Conservation (phyloP, 352 stramenopile species). For the Thraustochytrium striatum region DNA sequence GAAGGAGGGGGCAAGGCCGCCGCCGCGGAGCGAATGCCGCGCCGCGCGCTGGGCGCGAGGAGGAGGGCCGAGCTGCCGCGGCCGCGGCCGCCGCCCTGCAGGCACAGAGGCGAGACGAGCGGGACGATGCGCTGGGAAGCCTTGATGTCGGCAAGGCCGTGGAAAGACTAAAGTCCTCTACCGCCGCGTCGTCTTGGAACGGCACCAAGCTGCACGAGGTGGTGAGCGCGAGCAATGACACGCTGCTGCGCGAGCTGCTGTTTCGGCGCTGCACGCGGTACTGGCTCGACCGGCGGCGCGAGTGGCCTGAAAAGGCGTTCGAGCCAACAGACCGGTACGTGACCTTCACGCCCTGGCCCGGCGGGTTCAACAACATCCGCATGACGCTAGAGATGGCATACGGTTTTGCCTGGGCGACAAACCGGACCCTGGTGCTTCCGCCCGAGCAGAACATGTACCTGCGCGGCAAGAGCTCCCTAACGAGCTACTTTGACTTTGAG, state of each 20-base stretch:
- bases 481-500: conserved; percentile 50
- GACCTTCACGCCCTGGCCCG: conserved; percentile 45
- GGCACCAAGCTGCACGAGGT: conserved; percentile 30
- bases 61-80: not conserved
- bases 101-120: not conserved
- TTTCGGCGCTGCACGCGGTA: conserved; percentile 36
- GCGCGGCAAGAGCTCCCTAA: conserved; percentile 25
- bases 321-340: conserved; percentile 24
- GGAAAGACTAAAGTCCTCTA: too few species aligned
- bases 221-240: conserved; percentile 5
- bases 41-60: not conserved
- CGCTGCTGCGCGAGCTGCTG: conserved; percentile 10
- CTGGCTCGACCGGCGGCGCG: conserved; percentile 31
- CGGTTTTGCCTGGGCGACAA: conserved; percentile 27
- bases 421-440: conserved; percentile 44
- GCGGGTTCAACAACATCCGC: conserved; percentile 49
- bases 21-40: not conserved
- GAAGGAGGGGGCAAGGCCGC: not conserved
- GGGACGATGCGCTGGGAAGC: not conserved
- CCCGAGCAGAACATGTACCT: conserved; percentile 38
- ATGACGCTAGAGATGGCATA: conserved; percentile 48
- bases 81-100: not conserved
- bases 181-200: not conserved
- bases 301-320: conserved; percentile 12
- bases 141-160: not conserved